Base-by-base conservation (phyloP, 805 yeast species). In the Myxozyma neglecta region DNA sequence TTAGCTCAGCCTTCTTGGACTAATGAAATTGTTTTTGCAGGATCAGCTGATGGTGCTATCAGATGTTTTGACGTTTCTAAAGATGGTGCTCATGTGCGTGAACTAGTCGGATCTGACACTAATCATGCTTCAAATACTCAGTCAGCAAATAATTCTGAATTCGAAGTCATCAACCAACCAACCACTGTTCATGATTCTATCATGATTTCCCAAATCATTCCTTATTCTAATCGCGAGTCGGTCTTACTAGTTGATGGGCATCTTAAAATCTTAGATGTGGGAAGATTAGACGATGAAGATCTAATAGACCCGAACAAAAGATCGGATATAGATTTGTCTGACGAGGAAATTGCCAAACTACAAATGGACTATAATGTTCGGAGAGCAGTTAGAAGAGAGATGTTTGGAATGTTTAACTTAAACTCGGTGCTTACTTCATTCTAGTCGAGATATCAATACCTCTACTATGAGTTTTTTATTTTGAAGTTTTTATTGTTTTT, bases 41-140 rank as follows among this genome's bases (percentile, higher is more conserved):
- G 68, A 14, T 49, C 68, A 6, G 68, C 68, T 3, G 68, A 65
- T 48, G 68, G 68, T 9, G 57, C 65, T 16, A 54, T 65, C n/a
- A 42, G 67, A 16, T 53, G 57, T 29, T 64, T 65, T 42, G 68
- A 65, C 29, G 36, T 61, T 13, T 39, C 63, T 3, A 39, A 11
- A 6, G 63, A 56, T 29, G 68, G 68, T 13, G 13, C 51, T 7
- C 52, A 53, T 37, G 54, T 20, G 16, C 51, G 65, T n/a, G 61
- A 64, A 20, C 50, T 64, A n/a, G 39, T 54, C 2, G 63, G 51
- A n/a, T 46, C 45, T 35, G 58, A 53, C 32, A 53, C 57, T 7
- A 11, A 24, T 43, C 49, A n/a, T 16, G 1, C 50, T n/a, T 6
- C 37, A 16, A 16, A 32, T 8, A 32, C n/a, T 44, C 50, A 43